Percentiles rank a stretch among this genome's conserved stretches.
phyloP scores from a whole-genome alignment of 805 yeast genomes.

The Sugiyamaella mastotermitis region DNA sequence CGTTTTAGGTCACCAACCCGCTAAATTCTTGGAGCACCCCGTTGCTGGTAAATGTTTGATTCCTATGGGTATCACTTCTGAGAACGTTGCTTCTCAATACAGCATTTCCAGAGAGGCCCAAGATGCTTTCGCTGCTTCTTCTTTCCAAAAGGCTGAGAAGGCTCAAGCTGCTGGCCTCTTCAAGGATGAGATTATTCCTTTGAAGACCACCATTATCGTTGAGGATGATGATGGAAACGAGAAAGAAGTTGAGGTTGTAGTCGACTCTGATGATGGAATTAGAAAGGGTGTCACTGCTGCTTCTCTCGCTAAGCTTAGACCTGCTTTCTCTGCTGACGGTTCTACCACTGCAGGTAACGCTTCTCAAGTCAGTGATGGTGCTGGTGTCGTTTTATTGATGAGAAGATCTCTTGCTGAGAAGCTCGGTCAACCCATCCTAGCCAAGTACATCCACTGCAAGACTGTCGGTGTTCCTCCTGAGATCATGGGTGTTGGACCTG shows the following conservation, averaged over 20 bases:
- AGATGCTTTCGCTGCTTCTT: constrained; percentile 83
- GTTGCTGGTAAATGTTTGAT: constrained; percentile 67
- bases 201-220: constrained; percentile 52
- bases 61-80: constrained; percentile 96
- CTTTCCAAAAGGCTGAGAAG: constrained; percentile 75
- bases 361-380: constrained; percentile 94
- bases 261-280: constrained; percentile 83
- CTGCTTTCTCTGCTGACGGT: constrained; percentile 84
- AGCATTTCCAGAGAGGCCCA: constrained; percentile 62
- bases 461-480: constrained; percentile 94
- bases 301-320: constrained; percentile 66
- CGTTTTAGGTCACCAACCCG: constrained; percentile 58
- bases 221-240: constrained; percentile 59
- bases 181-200: constrained; percentile 83
- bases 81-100: constrained; percentile 73
- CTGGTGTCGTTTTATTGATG: constrained; percentile 81
- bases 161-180: constrained; percentile 72
- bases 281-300: constrained; percentile 78
- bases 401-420: constrained; percentile 79
- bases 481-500: constrained; percentile 98
- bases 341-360: constrained; percentile 94
- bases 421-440: constrained; percentile 65
- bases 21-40: constrained; percentile 37
- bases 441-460: constrained; percentile 71
- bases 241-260: constrained; percentile 45